phyloP scores from a whole-genome alignment of 75 land plant genomes.

The Pinus taeda region DNA sequence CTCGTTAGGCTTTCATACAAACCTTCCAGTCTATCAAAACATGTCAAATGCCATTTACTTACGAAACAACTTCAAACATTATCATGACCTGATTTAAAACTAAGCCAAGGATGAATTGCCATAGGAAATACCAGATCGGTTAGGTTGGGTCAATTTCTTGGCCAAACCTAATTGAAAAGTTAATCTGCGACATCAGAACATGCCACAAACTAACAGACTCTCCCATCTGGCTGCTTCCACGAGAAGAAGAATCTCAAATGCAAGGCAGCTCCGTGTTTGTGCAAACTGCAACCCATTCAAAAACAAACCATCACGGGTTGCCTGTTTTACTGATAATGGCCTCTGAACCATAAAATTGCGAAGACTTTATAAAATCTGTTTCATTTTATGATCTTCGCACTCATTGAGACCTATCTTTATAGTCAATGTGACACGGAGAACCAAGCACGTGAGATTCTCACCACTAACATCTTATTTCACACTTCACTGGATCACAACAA shows the following conservation, averaged over 20 bases:
- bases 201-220: neutral
- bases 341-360: too few relatives aligned
- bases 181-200: neutral
- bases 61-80: constrained; percentile 3
- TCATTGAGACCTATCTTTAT: too few relatives aligned
- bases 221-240: constrained; percentile 2
- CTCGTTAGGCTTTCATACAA: neutral
- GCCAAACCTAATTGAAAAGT: constrained; percentile 1
- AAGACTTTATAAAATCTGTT: too few relatives aligned
- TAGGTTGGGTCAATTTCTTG: neutral
- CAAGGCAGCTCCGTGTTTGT: neutral
- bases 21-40: constrained; percentile 1
- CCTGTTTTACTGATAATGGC: too few relatives aligned
- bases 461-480: neutral
- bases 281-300: constrained; percentile 4
- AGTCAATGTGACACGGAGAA: too few relatives aligned
- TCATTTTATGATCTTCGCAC: too few relatives aligned
- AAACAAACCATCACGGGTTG: neutral
- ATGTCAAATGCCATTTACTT: neutral
- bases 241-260: neutral
- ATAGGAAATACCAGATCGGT: constrained; percentile 8
- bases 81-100: neutral
- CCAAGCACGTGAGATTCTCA: too few relatives aligned
- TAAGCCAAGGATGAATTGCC: constrained; percentile 15
- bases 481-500: constrained; percentile 9